These are phyloP conservation scores for Termitomyces sp. DNA, from an alignment of 1,284 basidiomycete species.

Conservation along the genomic window DNA sequence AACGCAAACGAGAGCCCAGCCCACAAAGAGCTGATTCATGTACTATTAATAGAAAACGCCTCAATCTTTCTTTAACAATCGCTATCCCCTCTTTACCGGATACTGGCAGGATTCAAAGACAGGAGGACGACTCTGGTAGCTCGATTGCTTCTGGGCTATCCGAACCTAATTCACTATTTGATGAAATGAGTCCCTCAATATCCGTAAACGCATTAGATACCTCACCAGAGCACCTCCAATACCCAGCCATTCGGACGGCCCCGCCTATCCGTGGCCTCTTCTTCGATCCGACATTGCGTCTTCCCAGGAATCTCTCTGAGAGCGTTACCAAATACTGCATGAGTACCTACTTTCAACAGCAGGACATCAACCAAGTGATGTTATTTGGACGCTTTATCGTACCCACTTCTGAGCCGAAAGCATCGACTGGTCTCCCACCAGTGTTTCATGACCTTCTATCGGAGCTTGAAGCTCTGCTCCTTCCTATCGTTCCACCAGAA, in stretches of 20 bases:
- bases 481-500: conserved; percentile 40
- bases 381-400: conserved; percentile 53
- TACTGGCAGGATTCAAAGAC: neutral
- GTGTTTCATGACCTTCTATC: conserved; percentile 52
- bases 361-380: conserved; percentile 68
- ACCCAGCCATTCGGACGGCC: conserved; percentile 25
- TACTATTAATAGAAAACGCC: conserved; percentile 10
- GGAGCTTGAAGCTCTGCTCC: conserved; percentile 43
- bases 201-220: conserved; percentile 26
- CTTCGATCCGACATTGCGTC: conserved; percentile 47
- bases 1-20: conserved; percentile 12
- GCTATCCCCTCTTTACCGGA: conserved; percentile 17
- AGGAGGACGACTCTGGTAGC: conserved; percentile 4
- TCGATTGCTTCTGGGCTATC: conserved; percentile 15
- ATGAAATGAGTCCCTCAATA: conserved; percentile 10
- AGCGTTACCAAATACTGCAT: conserved; percentile 51
- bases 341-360: conserved; percentile 49
- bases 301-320: conserved; percentile 48
- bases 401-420: conserved; percentile 2
- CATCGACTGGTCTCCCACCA: conserved; percentile 45
- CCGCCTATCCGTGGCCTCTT: conserved; percentile 63
- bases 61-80: conserved; percentile 17
- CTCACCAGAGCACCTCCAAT: conserved; percentile 5
- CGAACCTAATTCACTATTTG: conserved; percentile 27
- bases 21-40: neutral